These are phyloP conservation scores for Penicillium palitans DNA, from an alignment of 2,329 filamentous ascomycete genomes.

Conservation along the genomic window DNA sequence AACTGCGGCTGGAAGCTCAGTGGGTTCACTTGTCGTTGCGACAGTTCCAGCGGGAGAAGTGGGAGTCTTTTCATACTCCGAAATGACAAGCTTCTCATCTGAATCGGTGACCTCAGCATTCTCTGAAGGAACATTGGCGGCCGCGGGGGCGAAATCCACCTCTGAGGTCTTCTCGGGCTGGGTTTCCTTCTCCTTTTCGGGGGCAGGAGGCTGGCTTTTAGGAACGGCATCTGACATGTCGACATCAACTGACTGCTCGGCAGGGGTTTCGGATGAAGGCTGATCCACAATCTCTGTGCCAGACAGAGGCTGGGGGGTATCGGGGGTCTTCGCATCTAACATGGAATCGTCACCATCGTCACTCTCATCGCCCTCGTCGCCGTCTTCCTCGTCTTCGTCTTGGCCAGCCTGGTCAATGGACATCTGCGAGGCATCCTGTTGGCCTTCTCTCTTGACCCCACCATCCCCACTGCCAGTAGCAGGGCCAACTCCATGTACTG, in stretches of 20 bases:
- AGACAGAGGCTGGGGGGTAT: constrained; percentile 35
- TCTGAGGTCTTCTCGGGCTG: not conserved
- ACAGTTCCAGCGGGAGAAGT: not conserved
- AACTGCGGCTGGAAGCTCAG: not conserved
- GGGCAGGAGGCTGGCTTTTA: constrained; percentile 10
- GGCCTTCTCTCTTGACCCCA: constrained; percentile 40
- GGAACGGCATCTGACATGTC: constrained; percentile 22
- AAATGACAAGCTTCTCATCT: not conserved
- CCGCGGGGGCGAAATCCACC: constrained; percentile 19
- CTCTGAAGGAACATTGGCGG: constrained; percentile 7
- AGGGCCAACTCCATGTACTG: constrained; percentile 40
- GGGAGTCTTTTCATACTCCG: not conserved
- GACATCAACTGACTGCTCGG: constrained; percentile 22
- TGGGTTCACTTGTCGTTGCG: not conserved
- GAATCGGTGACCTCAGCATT: constrained; percentile 3
- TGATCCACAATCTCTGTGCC: constrained; percentile 23
- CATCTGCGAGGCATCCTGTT: constrained; percentile 45
- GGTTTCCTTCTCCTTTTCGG: constrained; percentile 4
- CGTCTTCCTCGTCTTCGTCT: constrained; percentile 50
- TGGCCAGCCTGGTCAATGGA: constrained; percentile 47
- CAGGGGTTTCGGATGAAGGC: constrained; percentile 13
- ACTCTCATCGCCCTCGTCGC: constrained; percentile 51
- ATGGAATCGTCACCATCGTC: constrained; percentile 55
- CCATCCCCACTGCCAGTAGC: constrained; percentile 40
- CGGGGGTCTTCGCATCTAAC: constrained; percentile 48